Evolutionary conservation across 495 filamentous ascomycete species (phyloP).

Genomic region (Hypoxylon lienhwacheense): DNA sequence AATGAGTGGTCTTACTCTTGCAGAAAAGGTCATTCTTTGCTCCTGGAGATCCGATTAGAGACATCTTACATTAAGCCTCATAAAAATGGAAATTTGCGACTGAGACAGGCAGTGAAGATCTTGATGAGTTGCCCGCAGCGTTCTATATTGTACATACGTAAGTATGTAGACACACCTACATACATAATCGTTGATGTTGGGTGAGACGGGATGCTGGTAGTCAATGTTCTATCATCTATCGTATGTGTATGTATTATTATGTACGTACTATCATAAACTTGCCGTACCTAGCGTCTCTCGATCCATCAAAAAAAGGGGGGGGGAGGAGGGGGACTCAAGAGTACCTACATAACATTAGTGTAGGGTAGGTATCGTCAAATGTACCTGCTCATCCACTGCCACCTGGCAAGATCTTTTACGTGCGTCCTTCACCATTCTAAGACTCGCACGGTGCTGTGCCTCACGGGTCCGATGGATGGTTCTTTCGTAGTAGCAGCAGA

Average conservation of each 20-base stretch:
- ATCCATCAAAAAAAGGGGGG: too few relatives aligned
- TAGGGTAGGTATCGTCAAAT: conserved; percentile 2
- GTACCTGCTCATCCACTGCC: conserved; percentile 16
- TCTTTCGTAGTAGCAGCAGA: conserved; percentile 28
- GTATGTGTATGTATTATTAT: not conserved
- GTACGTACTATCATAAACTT: too few relatives aligned
- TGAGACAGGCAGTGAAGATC: not conserved
- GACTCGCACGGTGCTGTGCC: conserved; percentile 25
- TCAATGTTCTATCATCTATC: too few relatives aligned
- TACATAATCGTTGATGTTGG: too few relatives aligned
- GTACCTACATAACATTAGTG: conserved; percentile 11
- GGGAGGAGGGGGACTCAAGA: too few relatives aligned
- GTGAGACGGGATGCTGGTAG: too few relatives aligned
- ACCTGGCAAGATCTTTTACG: conserved; percentile 28
- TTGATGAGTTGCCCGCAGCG: not conserved
- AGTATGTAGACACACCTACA: too few relatives aligned
- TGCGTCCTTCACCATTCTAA: conserved; percentile 5
- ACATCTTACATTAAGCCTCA: conserved; percentile 10
- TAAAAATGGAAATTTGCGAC: not conserved
- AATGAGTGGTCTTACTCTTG: conserved; percentile 6
- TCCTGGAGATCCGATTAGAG: conserved; percentile 3
- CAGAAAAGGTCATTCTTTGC: conserved; percentile 4
- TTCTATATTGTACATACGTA: not conserved
- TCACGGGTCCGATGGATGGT: conserved; percentile 23
- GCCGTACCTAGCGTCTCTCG: too few relatives aligned